Percentiles rank a stretch among this genome's conserved stretches.
These are phyloP conservation scores for Salix brachista DNA, from an alignment of 345 rosid genomes.

Conservation along the genomic window DNA sequence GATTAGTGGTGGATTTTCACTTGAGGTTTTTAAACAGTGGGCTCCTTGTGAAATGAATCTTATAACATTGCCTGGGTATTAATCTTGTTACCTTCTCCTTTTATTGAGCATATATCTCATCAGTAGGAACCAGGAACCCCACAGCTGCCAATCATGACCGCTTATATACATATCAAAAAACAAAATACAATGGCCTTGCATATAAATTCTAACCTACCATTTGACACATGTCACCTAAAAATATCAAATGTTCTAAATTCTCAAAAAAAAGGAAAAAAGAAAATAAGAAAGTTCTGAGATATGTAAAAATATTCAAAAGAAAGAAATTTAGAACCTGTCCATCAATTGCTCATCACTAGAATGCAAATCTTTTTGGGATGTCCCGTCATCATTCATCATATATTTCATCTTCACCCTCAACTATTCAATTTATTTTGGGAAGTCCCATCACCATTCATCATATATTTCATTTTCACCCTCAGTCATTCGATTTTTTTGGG, in stretches of 20 bases:
- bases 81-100: slow-evolving; percentile 1
- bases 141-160: not conserved
- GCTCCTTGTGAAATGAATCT: slow-evolving; percentile 85
- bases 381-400: too few species aligned
- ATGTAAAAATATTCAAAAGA: too few species aligned
- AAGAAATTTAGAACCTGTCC: too few species aligned
- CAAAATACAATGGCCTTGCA: not conserved
- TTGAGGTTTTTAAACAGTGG: slow-evolving; percentile 92
- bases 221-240: not conserved
- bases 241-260: not conserved
- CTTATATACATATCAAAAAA: not conserved
- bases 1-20: slow-evolving; percentile 92
- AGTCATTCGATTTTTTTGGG: not conserved
- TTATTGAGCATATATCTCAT: not conserved
- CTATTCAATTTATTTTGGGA: not conserved
- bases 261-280: too few species aligned
- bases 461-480: too few species aligned
- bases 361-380: too few species aligned
- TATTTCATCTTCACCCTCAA: too few species aligned
- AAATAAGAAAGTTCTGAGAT: too few species aligned
- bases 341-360: too few species aligned
- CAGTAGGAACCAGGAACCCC: not conserved
- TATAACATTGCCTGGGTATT: slow-evolving; percentile 87
- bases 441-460: too few species aligned
- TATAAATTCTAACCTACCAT: not conserved